These are phyloP conservation scores for Elsinoe australis DNA, from an alignment of 2,329 filamentous ascomycete genomes.

Conservation along the genomic window DNA sequence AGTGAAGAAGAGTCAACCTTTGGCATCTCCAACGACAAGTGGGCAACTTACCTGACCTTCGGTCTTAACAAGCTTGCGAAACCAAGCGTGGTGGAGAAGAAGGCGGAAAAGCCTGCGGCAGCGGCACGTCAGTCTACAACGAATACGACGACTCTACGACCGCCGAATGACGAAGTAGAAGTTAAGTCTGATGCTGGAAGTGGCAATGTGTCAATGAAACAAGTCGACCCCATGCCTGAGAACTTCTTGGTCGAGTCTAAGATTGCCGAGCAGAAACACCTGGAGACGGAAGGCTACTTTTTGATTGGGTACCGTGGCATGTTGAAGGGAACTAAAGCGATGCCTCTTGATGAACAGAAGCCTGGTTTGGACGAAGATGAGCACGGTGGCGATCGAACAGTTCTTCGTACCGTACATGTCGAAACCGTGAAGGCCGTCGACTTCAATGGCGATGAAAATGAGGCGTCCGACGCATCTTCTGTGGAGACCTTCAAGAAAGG, in stretches of 20 bases:
- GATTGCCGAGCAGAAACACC: conserved; percentile 45
- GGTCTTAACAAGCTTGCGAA: conserved; percentile 34
- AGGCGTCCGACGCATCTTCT: conserved; percentile 15
- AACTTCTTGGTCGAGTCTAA: conserved; percentile 50
- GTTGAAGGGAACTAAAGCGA: conserved; percentile 46
- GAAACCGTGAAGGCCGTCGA: conserved; percentile 40
- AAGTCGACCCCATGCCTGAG: conserved; percentile 33
- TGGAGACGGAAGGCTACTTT: conserved; percentile 49
- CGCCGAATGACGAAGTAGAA: conserved; percentile 6
- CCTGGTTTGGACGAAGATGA: conserved; percentile 20
- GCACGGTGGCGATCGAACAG: conserved; percentile 42
- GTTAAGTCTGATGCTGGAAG: conserved; percentile 19
- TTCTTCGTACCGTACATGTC: conserved; percentile 59
- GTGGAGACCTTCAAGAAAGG: conserved; percentile 44
- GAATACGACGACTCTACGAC: conserved; percentile 23
- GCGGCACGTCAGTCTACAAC: conserved; percentile 23
- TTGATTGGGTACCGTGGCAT: conserved; percentile 62
- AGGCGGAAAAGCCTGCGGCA: conserved; percentile 20
- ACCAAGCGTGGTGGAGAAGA: conserved; percentile 23
- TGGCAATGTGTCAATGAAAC: conserved; percentile 21
- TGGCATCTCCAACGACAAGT: conserved; percentile 39
- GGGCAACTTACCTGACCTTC: conserved; percentile 46
- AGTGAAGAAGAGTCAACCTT: conserved; percentile 31
- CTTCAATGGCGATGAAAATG: conserved; percentile 20
- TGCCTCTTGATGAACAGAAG: conserved; percentile 24